Evolutionary conservation across 352 stramenopile species (phyloP).

Genomic region (Globisporangium nagaii): DNA sequence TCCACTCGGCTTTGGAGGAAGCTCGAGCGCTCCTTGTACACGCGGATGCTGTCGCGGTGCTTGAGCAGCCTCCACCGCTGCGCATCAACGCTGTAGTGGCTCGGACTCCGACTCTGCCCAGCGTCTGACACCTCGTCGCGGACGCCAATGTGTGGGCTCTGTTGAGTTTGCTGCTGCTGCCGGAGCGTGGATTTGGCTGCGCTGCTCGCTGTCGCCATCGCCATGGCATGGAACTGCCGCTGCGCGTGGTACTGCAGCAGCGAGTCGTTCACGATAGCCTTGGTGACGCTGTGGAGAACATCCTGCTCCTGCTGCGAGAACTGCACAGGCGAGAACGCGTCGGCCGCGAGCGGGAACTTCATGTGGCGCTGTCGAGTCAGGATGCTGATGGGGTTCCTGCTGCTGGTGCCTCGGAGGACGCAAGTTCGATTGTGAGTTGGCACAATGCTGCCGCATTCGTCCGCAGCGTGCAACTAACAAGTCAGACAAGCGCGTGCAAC

Average conservation of each 20-base stretch:
- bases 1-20: neutral
- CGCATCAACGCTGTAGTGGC: neutral
- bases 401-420: neutral
- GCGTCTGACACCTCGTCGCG: slow-evolving; percentile 31
- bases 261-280: neutral
- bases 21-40: slow-evolving; percentile 2
- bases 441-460: too few relatives aligned
- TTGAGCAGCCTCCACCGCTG: slow-evolving; percentile 29
- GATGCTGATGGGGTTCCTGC: neutral
- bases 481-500: too few relatives aligned
- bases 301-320: neutral
- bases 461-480: too few relatives aligned
- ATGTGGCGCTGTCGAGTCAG: neutral
- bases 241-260: neutral
- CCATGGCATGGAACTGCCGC: neutral
- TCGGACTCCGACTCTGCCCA: too few relatives aligned
- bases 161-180: slow-evolving; percentile 36
- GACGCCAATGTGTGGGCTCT: slow-evolving; percentile 17
- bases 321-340: neutral
- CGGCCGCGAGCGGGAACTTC: neutral
- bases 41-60: neutral
- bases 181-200: slow-evolving; percentile 2
- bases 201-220: neutral
- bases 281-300: neutral
- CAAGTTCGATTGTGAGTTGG: too few relatives aligned